phyloP scores from a whole-genome alignment of 495 filamentous ascomycete genomes.

The Bryoglossum gracile region DNA sequence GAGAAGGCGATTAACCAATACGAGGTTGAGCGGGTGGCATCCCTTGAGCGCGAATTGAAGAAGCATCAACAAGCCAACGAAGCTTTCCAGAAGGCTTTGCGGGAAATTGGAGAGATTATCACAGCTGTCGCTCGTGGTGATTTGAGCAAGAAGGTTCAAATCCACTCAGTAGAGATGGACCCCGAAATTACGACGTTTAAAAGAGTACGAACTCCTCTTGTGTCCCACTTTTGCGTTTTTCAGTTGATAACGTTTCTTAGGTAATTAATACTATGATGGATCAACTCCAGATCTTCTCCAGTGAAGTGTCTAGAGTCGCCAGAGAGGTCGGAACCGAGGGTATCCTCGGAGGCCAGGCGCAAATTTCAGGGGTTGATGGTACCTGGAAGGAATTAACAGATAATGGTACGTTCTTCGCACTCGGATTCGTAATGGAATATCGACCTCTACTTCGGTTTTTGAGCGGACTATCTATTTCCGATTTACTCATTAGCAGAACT shows the following conservation, averaged over 20 bases:
- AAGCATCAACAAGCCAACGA: conserved; percentile 98
- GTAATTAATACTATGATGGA: conserved; percentile 96
- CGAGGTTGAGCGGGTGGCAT: conserved; percentile 46
- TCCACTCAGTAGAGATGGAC: conserved; percentile 96
- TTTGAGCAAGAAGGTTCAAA: conserved; percentile 93
- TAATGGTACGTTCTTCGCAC: conserved; percentile 54
- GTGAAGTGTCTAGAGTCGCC: conserved; percentile 92
- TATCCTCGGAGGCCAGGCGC: conserved; percentile 91
- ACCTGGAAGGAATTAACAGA: conserved; percentile 98
- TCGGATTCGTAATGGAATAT: too few relatives aligned
- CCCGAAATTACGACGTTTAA: conserved; percentile 99
- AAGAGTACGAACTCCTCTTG: conserved; percentile 44
- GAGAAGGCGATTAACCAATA: conserved; percentile 51
- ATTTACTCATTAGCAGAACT: too few relatives aligned
- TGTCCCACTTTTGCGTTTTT: conserved; percentile 23
- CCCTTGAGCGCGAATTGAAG: conserved; percentile 80
- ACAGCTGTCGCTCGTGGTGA: conserved; percentile 94
- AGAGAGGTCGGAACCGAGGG: conserved; percentile 97
- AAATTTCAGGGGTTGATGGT: conserved; percentile 89
- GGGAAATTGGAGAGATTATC: conserved; percentile 96
- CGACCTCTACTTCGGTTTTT: too few relatives aligned
- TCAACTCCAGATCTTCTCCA: conserved; percentile 93
- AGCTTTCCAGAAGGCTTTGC: conserved; percentile 93
- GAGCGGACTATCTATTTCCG: too few relatives aligned
- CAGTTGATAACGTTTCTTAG: conserved; percentile 9